phyloP scores from a whole-genome alignment of 2,329 filamentous ascomycete species.

The Plenodomus biglobosus region DNA sequence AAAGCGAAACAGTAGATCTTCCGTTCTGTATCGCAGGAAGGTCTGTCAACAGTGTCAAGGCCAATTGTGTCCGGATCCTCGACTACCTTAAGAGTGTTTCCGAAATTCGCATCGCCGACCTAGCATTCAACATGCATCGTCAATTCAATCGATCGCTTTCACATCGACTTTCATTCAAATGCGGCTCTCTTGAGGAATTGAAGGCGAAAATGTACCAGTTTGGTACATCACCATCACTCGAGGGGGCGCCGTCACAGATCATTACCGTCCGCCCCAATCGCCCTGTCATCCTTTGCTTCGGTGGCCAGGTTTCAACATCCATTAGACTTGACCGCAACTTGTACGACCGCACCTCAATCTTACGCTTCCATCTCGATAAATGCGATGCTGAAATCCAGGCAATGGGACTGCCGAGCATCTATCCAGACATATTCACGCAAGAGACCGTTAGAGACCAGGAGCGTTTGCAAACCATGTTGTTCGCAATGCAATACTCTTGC shows the following conservation, averaged over 20 bases:
- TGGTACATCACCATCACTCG: neutral
- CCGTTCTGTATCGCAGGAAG: conserved; percentile 4
- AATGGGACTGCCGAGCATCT: conserved; percentile 11
- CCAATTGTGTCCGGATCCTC: neutral
- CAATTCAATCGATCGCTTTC: conserved; percentile 10
- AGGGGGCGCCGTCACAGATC: conserved; percentile 1
- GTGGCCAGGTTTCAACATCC: conserved; percentile 17
- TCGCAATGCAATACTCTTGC: conserved; percentile 37
- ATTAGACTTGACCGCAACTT: conserved; percentile 10
- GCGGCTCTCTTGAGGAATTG: too few species aligned
- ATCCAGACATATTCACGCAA: conserved; percentile 16
- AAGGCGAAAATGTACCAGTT: too few species aligned
- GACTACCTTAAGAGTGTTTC: neutral
- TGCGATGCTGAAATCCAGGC: conserved; percentile 6
- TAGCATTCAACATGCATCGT: conserved; percentile 16
- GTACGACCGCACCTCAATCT: conserved; percentile 5
- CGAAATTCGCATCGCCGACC: neutral
- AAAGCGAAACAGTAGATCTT: neutral
- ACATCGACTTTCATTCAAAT: too few species aligned
- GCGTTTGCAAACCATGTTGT: conserved; percentile 30
- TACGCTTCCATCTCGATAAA: conserved; percentile 16
- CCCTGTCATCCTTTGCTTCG: conserved; percentile 24
- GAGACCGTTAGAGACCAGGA: conserved; percentile 14
- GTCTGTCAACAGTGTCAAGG: neutral
- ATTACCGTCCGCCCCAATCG: neutral